A percentile compares a stretch with the other conserved stretches of the same genome.
These are phyloP conservation scores for Taxillus chinensis DNA, from an alignment of 164 flowering plant species.

Conservation along the genomic window DNA sequence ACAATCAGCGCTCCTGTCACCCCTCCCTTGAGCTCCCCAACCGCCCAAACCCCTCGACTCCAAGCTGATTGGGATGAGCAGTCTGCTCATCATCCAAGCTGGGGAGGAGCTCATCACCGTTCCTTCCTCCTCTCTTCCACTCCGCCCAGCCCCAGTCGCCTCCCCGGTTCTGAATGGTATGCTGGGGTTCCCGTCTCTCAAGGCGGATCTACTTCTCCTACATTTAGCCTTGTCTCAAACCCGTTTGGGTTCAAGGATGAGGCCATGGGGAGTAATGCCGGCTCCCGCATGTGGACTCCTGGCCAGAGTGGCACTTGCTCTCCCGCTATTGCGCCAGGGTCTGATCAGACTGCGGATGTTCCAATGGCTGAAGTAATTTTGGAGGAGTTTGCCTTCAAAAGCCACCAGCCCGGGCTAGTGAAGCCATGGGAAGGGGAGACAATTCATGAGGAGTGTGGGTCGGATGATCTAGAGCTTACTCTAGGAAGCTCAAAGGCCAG, in stretches of 20 bases:
- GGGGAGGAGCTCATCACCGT: constrained; percentile 31
- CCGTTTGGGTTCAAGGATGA: constrained; percentile 57
- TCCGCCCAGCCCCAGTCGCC: constrained; percentile 74
- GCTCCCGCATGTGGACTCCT: constrained; percentile 29
- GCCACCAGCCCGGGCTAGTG: constrained; percentile 47
- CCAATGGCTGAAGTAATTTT: constrained; percentile 71
- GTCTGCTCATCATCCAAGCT: constrained; percentile 20
- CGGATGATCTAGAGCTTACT: constrained; percentile 92
- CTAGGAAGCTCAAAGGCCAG: constrained; percentile 69
- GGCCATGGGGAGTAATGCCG: constrained; percentile 33
- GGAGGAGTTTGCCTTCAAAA: constrained; percentile 88
- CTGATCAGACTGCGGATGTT: constrained; percentile 58
- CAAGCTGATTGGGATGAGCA: constrained; percentile 55
- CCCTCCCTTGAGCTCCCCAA: constrained; percentile 88
- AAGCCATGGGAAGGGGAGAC: constrained; percentile 98
- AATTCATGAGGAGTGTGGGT: constrained; percentile 82
- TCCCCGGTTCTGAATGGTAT: constrained; percentile 70
- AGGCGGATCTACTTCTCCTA: constrained; percentile 55
- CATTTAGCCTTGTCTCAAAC: constrained; percentile 68
- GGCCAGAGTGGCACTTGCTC: constrained; percentile 47
- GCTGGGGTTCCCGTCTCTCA: constrained; percentile 45
- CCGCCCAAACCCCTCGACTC: constrained; percentile 55
- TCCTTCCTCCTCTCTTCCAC: constrained; percentile 63
- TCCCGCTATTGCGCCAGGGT: constrained; percentile 59
- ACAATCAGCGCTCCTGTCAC: constrained; percentile 95